phyloP scores from a whole-genome alignment of 768 basidiomycete genomes.

The Suillus tomentosus region DNA sequence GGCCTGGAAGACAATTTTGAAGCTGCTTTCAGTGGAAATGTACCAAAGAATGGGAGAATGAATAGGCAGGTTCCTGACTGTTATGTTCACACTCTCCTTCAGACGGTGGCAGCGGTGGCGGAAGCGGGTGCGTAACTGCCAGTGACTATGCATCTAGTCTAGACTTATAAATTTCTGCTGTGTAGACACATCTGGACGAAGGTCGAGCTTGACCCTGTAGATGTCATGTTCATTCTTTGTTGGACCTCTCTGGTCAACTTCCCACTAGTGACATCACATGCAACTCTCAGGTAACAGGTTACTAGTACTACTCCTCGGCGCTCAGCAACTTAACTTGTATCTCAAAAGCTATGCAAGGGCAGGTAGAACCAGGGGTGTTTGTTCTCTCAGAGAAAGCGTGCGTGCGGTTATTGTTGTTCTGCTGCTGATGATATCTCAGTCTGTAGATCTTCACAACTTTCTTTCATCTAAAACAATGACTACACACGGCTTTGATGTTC shows the following conservation, averaged over 20 bases:
- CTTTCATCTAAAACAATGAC: conserved; percentile 76
- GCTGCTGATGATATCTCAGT: conserved; percentile 41
- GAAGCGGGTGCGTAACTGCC: conserved; percentile 69
- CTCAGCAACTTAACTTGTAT: conserved; percentile 9
- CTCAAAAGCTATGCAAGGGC: conserved; percentile 29
- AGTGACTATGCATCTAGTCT: conserved; percentile 36
- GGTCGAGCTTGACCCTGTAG: conserved; percentile 72
- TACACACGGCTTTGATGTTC: conserved; percentile 87
- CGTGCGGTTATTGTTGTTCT: not conserved
- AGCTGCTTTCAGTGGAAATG: conserved; percentile 66
- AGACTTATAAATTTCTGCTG: not conserved
- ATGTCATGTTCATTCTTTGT: conserved; percentile 56
- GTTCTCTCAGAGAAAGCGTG: conserved; percentile 65
- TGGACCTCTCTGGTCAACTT: conserved; percentile 76
- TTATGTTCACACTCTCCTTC: conserved; percentile 11
- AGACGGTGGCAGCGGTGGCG: conserved; percentile 82
- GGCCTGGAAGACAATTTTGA: conserved; percentile 48
- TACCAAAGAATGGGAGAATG: conserved; percentile 74
- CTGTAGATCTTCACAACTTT: conserved; percentile 67
- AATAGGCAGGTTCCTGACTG: conserved; percentile 46
- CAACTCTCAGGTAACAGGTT: conserved; percentile 12
- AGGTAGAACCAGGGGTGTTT: conserved; percentile 72
- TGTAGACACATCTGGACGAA: conserved; percentile 88
- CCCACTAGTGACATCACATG: conserved; percentile 35
- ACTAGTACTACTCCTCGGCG: not conserved